Base-by-base conservation (phyloP, 1,284 basidiomycete species). In the Cystobasidium pallidum region DNA sequence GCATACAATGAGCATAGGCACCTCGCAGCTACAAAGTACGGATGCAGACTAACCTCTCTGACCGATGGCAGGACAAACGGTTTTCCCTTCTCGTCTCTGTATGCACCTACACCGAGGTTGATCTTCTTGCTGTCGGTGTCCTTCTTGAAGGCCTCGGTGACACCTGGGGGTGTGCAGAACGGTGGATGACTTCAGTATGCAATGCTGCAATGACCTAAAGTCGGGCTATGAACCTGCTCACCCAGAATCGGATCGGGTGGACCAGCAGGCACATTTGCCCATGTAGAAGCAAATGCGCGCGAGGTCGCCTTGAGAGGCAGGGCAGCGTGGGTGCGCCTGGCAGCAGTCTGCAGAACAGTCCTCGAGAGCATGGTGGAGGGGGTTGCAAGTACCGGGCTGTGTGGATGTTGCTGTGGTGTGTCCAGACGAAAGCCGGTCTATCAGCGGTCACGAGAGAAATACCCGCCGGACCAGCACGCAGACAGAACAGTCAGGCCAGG, bases 231-330 rank as follows among this genome's bases (percentile, higher is more conserved):
- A n/a, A n/a, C n/a, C 43, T 17, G 83, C 86, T 70, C 77, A 92
- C 92, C 93, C 68, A 96, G 89, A 84, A 96, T 96, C 65, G 93
- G 87, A 82, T 96, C 93, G 41, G 94, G 93, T 76, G 93, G 93
- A 58, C 94, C 93, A 39, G 90, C 89, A 72, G 88, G 87, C 74
- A 96, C 92, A 75, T 86, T 82, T 49, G 90, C 86, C 93, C 93
- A 96, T 47, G 87, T 88, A 39, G 67, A 70, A 24, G 58, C 67
- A 32, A 62, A 62, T 49, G 67, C 67, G 15, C 67, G 43, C 32
- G 57, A 39, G 32, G 67, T 58, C 11, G 67, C 58, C 26, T 32
- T 65, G 11, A 65, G 11, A 52, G 45, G 43, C 45, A 65, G 62
- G 21, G n/a, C 54, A 34, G 54, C 54, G 7, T 57, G 54, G 19